A percentile compares a stretch with the other conserved stretches of the same genome.
Conservation (phyloP, 768 basidiomycete genomes). For the Podaxis carcinomalis region DNA sequence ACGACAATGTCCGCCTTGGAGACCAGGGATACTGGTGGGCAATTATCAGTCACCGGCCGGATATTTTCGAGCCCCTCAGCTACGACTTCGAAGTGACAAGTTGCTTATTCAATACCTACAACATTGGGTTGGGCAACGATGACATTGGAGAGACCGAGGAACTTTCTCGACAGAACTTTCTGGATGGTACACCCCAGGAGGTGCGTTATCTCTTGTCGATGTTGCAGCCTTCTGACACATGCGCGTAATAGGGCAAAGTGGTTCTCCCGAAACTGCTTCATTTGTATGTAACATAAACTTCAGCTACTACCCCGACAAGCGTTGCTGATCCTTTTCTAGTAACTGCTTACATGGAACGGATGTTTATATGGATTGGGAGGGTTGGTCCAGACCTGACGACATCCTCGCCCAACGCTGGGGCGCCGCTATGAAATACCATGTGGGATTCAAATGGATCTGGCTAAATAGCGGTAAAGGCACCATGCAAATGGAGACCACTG, state of each 20-base stretch:
- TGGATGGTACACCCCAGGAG: constrained; percentile 34
- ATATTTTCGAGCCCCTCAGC: constrained; percentile 37
- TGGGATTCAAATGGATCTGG: constrained; percentile 50
- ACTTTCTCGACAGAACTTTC: constrained; percentile 28
- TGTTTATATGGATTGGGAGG: constrained; percentile 40
- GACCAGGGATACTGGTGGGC: constrained; percentile 56
- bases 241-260: constrained; percentile 23
- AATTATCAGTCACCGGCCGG: constrained; percentile 37
- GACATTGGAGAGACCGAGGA: constrained; percentile 30
- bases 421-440: constrained; percentile 39
- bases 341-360: constrained; percentile 41
- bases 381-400: constrained; percentile 40
- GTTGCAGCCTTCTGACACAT: neutral
- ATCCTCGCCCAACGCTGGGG: constrained; percentile 37
- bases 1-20: constrained; percentile 42
- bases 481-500: constrained; percentile 25
- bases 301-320: neutral
- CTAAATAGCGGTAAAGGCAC: constrained; percentile 28
- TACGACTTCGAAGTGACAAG: constrained; percentile 47
- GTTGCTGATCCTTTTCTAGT: constrained; percentile 12
- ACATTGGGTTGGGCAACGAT: constrained; percentile 38
- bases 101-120: constrained; percentile 44
- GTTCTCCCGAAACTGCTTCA: constrained; percentile 45
- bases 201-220: constrained; percentile 14
- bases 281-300: constrained; percentile 34